Evolutionary conservation across 352 stramenopile species (phyloP).

Genomic region (Pythium biforme): DNA sequence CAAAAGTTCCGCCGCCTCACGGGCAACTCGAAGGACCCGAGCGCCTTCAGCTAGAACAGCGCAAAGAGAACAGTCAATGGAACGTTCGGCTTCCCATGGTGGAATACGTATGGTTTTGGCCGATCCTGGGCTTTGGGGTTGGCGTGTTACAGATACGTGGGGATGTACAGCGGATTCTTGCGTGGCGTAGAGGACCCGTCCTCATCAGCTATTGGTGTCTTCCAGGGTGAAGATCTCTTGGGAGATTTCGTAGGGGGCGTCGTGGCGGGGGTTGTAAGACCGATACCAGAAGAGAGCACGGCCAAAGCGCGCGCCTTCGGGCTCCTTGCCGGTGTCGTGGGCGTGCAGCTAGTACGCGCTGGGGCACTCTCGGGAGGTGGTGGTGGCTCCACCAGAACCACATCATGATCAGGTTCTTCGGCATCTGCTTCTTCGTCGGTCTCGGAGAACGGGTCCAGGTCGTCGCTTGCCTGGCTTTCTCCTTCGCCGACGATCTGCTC

Average conservation of each 20-base stretch:
- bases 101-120: too few species aligned
- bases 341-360: background rate
- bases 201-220: background rate
- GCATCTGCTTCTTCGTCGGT: constrained; percentile 24
- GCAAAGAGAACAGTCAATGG: too few species aligned
- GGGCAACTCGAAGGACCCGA: constrained; percentile 83
- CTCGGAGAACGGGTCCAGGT: constrained; percentile 21
- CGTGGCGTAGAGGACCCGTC: background rate
- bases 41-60: constrained; percentile 71
- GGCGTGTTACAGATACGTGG: constrained; percentile 29
- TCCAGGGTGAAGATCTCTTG: background rate
- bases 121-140: too few species aligned
- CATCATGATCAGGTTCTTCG: background rate
- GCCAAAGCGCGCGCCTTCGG: background rate
- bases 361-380: background rate
- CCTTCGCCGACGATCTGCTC: constrained; percentile 30
- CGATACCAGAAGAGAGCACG: background rate
- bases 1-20: constrained; percentile 81
- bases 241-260: background rate
- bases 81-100: too few species aligned
- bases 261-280: too few species aligned
- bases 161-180: constrained; percentile 23
- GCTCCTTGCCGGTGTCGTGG: background rate
- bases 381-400: background rate
- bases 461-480: constrained; percentile 1